phyloP scores from a whole-genome alignment of 2,329 filamentous ascomycete species.

The Venturia effusa region DNA sequence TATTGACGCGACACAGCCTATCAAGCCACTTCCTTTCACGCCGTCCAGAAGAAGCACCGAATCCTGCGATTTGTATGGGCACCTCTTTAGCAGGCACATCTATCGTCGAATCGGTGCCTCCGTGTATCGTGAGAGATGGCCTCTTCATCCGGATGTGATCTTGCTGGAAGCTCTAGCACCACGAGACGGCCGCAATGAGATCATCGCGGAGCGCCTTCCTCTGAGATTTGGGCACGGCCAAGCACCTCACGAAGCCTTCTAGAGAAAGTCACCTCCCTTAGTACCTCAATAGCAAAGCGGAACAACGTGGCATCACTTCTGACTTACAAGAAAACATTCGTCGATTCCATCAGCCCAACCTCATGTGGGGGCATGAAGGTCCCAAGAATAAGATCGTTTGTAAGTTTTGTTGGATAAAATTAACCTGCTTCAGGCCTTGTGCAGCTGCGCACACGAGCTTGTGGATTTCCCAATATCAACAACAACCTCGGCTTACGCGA shows the following conservation, averaged over 20 bases:
- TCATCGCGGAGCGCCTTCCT: not conserved
- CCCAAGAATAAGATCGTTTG: not conserved
- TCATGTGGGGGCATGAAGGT: not conserved
- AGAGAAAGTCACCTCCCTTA: too few relatives aligned
- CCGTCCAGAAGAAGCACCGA: not conserved
- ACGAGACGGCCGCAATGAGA: not conserved
- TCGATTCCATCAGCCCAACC: not conserved
- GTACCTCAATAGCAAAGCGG: not conserved
- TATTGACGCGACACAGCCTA: not conserved
- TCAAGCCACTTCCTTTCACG: not conserved
- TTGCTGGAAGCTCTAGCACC: not conserved
- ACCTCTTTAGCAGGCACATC: not conserved
- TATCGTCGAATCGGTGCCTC: not conserved
- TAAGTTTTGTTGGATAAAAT: not conserved
- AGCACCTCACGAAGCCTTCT: not conserved
- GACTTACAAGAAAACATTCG: not conserved
- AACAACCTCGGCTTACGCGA: not conserved
- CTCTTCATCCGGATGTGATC: not conserved
- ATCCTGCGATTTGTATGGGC: not conserved
- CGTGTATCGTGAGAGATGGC: not conserved
- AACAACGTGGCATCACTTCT: not conserved
- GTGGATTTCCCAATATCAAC: not conserved
- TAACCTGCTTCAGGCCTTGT: not conserved
- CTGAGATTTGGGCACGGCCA: not conserved
- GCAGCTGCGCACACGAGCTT: not conserved